These are phyloP conservation scores for Scheffersomyces cryptocercus DNA, from an alignment of 1,139 yeast genomes.

Conservation along the genomic window DNA sequence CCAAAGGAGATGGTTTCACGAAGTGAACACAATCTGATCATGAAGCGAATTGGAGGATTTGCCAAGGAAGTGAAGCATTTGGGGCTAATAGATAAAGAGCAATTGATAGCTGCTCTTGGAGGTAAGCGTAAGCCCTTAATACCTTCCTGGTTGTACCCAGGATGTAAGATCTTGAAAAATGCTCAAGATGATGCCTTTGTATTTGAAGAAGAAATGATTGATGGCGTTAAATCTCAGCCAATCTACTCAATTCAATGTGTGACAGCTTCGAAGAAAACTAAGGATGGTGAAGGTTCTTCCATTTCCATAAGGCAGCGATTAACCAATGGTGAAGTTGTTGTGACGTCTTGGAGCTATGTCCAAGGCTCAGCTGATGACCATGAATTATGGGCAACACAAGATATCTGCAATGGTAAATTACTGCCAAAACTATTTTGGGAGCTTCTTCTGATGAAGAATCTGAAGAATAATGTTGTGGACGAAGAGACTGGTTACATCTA, in stretches of 20 bases:
- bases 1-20: slow-evolving; percentile 58
- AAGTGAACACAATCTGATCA: slow-evolving; percentile 60
- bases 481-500: slow-evolving; percentile 31
- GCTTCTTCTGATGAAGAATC: background rate
- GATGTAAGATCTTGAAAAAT: slow-evolving; percentile 27
- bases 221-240: background rate
- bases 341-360: slow-evolving; percentile 50
- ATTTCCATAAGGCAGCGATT: background rate
- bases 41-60: slow-evolving; percentile 48
- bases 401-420: slow-evolving; percentile 38
- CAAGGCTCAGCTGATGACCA: slow-evolving; percentile 97
- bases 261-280: slow-evolving; percentile 64
- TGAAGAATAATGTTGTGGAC: slow-evolving; percentile 23
- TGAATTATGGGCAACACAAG: slow-evolving; percentile 72
- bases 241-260: slow-evolving; percentile 43
- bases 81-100: slow-evolving; percentile 35
- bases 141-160: slow-evolving; percentile 76
- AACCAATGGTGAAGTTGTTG: background rate
- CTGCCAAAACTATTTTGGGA: slow-evolving; percentile 63
- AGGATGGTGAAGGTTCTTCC: slow-evolving; percentile 14
- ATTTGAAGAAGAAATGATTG: background rate
- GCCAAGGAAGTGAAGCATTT: slow-evolving; percentile 43
- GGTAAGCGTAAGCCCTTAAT: slow-evolving; percentile 49
- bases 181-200: background rate
- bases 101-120: slow-evolving; percentile 27